These are phyloP conservation scores for Posidonia oceanica DNA, from an alignment of 116 monocot species.

Conservation along the genomic window DNA sequence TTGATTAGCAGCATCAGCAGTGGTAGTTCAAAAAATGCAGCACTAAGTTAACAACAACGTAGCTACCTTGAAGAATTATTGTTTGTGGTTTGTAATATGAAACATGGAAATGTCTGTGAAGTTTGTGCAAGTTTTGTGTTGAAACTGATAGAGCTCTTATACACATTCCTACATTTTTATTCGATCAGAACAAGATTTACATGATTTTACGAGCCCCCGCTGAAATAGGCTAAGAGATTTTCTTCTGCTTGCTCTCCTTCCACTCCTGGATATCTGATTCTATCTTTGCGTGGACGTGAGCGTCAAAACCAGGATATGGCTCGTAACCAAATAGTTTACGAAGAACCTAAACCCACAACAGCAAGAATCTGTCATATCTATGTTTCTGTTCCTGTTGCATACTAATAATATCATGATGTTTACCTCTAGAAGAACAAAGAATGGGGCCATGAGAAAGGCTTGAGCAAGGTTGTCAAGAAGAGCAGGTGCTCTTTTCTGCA, in stretches of 20 bases:
- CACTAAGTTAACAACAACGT: too few species aligned
- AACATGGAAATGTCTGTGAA: too few species aligned
- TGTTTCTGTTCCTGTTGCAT: not conserved
- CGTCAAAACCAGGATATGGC: constrained; percentile 75
- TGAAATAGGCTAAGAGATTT: constrained; percentile 12
- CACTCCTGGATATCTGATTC: constrained; percentile 44
- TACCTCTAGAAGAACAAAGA: constrained; percentile 90
- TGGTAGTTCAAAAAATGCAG: too few species aligned
- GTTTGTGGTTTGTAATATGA: too few species aligned
- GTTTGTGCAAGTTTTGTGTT: too few species aligned
- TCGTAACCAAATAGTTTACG: constrained; percentile 47
- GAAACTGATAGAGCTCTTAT: too few species aligned
- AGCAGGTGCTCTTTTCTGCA: constrained; percentile 79
- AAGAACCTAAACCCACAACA: constrained; percentile 31
- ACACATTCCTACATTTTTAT: too few species aligned
- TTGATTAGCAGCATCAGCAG: not conserved
- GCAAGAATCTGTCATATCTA: not conserved
- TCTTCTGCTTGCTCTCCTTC: constrained; percentile 41
- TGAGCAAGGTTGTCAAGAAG: constrained; percentile 78
- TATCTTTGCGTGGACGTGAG: constrained; percentile 39
- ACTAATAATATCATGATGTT: not conserved
- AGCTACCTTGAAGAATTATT: too few species aligned
- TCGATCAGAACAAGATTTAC: too few species aligned
- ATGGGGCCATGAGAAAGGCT: constrained; percentile 76
- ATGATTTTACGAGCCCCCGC: too few species aligned